phyloP scores from a whole-genome alignment of 2,329 filamentous ascomycete species.

The Aspergillus sp. region DNA sequence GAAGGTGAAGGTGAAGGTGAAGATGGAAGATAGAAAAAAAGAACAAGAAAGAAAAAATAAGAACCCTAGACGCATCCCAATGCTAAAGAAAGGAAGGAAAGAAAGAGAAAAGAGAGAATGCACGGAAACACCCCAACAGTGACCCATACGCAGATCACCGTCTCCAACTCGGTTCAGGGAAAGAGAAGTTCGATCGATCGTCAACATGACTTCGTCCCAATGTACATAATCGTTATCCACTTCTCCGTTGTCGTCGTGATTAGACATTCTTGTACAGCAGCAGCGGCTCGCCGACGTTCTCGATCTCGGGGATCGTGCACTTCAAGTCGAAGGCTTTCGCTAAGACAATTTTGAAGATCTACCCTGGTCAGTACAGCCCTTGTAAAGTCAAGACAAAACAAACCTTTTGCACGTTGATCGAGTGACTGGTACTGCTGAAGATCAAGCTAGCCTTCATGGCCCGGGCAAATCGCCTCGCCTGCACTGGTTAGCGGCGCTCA shows the following conservation, averaged over 20 bases:
- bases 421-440: constrained; percentile 98
- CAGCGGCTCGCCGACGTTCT: constrained; percentile 93
- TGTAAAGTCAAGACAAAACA: constrained; percentile 11
- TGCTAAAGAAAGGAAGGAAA: constrained; percentile 6
- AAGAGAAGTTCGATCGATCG: constrained; percentile 22
- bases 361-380: constrained; percentile 24
- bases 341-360: constrained; percentile 99
- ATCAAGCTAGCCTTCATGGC: constrained; percentile 98
- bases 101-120: constrained; percentile 1
- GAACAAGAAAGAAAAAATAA: neutral
- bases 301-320: constrained; percentile 98
- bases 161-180: neutral
- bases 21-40: neutral
- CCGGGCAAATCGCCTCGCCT: constrained; percentile 94
- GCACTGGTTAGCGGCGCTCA: constrained; percentile 20
- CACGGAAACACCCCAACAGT: constrained; percentile 1
- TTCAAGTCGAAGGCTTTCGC: constrained; percentile 98
- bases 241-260: constrained; percentile 11
- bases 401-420: constrained; percentile 99
- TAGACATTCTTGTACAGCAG: constrained; percentile 73
- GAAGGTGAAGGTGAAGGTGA: neutral
- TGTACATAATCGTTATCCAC: constrained; percentile 33
- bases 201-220: constrained; percentile 39
- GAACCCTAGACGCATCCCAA: constrained; percentile 10
- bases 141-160: neutral